A percentile compares a stretch with the other conserved stretches of the same genome.
phyloP scores from a whole-genome alignment of 2,329 filamentous ascomycete species.

The Microcyclospora tardicrescens region DNA sequence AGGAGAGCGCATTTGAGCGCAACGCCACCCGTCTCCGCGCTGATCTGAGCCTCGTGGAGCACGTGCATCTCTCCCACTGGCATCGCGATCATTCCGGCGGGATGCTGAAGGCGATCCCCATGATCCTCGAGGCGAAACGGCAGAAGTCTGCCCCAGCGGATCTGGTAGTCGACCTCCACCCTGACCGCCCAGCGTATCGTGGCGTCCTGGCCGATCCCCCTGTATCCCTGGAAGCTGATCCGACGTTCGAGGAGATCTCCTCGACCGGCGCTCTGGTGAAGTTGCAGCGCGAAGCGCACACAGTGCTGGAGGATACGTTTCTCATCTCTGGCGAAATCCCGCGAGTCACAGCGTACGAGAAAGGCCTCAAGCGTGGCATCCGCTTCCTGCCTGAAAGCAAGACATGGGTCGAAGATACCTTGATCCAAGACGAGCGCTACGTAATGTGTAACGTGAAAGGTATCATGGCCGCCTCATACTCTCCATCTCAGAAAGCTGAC shows the following conservation, averaged over 20 bases:
- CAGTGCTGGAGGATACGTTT: slow-evolving; percentile 12
- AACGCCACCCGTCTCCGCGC: slow-evolving; percentile 14
- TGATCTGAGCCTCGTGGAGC: slow-evolving; percentile 11
- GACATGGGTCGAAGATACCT: slow-evolving; percentile 11
- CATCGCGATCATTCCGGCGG: slow-evolving; percentile 18
- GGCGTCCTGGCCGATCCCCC: slow-evolving; percentile 9
- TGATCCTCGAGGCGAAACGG: slow-evolving; percentile 10
- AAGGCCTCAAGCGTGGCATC: slow-evolving; percentile 13
- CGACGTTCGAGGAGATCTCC: slow-evolving; percentile 16
- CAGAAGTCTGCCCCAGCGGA: neutral
- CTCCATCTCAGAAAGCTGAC: neutral
- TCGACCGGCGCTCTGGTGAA: slow-evolving; percentile 11
- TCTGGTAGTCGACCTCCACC: slow-evolving; percentile 15
- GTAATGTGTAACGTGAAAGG: slow-evolving; percentile 20
- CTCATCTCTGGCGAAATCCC: slow-evolving; percentile 18
- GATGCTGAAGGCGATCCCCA: slow-evolving; percentile 12
- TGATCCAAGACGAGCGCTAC: slow-evolving; percentile 14
- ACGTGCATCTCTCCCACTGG: slow-evolving; percentile 16
- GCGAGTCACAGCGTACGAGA: slow-evolving; percentile 13
- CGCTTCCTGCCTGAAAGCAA: slow-evolving; percentile 6
- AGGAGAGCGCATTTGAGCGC: slow-evolving; percentile 13
- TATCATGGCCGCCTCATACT: slow-evolving; percentile 1
- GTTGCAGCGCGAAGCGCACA: slow-evolving; percentile 12
- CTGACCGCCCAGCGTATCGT: slow-evolving; percentile 12
- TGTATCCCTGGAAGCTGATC: slow-evolving; percentile 13